Evolutionary conservation across 2,329 filamentous ascomycete genomes (phyloP), one percentile per base, ranked within the genome.

Genomic region (Fusarium citri): DNA sequence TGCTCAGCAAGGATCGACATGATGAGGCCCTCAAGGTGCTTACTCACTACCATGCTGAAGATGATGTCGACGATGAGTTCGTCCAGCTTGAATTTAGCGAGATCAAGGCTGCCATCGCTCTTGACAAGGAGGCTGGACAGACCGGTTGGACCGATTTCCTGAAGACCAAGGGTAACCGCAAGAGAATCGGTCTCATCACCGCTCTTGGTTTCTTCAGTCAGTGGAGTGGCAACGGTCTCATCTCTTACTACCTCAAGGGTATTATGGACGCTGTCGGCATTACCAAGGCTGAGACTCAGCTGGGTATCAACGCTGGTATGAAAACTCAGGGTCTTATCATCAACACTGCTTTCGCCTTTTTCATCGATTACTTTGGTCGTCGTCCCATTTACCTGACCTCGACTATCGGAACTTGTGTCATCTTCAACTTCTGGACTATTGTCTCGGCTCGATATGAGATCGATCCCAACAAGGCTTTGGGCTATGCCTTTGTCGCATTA

Each of bases 241-340:
- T 71, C 1, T 65, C 62, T 5, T 71, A 65, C 20, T 71, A 71
- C 6, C 42, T 71, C 1, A 63, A 64, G 14, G 46, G 59, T 15
- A 67, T 71, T 8, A 59, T 71, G 23, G 59, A 53, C 5, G 50
- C 42, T 12, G 68, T 71, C 6, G 68, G 68, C 3, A 71, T 71
- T 14, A 80, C 75, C 9, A 75, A 79, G 47, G 79, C 77, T 2
- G 72, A 79, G 57, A 81, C 77, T 3, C 80, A 81, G 22, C 57
- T 66, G 20, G 61, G 65, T 14, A 67, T 72, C 28, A 72, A 69
- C 74, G 79, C 15, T 57, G 70, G 71, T 22, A 73, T 64, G 60
- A 64, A 64, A 42, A 64, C 60, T 2, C 60, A 64, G 7, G 60
- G 60, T 10, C 14, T 64, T 11, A 56, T 64, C 5, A 25, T 63